Evolutionary conservation across 257 asterid species (phyloP).

Genomic region (Plantago elongata): DNA sequence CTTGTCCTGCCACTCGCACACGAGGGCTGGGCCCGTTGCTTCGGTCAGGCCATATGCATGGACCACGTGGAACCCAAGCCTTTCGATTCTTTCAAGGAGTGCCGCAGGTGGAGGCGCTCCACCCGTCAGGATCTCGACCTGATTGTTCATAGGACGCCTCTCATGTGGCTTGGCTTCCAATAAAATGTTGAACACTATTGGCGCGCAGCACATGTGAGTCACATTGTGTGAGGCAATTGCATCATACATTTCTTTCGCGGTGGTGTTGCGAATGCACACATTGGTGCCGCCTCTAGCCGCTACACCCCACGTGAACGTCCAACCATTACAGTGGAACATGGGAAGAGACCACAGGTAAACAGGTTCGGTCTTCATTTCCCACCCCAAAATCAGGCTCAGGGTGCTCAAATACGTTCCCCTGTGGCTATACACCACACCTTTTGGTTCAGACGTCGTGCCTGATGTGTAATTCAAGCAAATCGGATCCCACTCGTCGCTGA

Average conservation of each 20-base stretch:
- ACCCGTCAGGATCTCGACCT: slow-evolving; percentile 62
- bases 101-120: slow-evolving; percentile 87
- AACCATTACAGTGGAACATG: slow-evolving; percentile 93
- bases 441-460: slow-evolving; percentile 81
- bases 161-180: slow-evolving; percentile 55
- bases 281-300: slow-evolving; percentile 92
- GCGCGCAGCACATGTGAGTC: slow-evolving; percentile 95
- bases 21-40: slow-evolving; percentile 87
- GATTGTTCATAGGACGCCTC: slow-evolving; percentile 25
- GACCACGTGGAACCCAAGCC: slow-evolving; percentile 62
- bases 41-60: slow-evolving; percentile 91
- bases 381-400: slow-evolving; percentile 53
- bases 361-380: slow-evolving; percentile 77
- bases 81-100: slow-evolving; percentile 50
- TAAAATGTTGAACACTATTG: slow-evolving; percentile 59
- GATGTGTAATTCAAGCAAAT: slow-evolving; percentile 80
- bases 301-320: slow-evolving; percentile 93
- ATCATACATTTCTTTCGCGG: slow-evolving; percentile 57
- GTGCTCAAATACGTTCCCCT: slow-evolving; percentile 81
- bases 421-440: slow-evolving; percentile 88
- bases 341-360: slow-evolving; percentile 92
- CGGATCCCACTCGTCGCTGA: slow-evolving; percentile 73
- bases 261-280: slow-evolving; percentile 68
- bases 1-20: slow-evolving; percentile 65
- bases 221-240: slow-evolving; percentile 50